These are phyloP conservation scores for Tulasnella sp. DNA, from an alignment of 768 basidiomycete genomes.

Conservation along the genomic window DNA sequence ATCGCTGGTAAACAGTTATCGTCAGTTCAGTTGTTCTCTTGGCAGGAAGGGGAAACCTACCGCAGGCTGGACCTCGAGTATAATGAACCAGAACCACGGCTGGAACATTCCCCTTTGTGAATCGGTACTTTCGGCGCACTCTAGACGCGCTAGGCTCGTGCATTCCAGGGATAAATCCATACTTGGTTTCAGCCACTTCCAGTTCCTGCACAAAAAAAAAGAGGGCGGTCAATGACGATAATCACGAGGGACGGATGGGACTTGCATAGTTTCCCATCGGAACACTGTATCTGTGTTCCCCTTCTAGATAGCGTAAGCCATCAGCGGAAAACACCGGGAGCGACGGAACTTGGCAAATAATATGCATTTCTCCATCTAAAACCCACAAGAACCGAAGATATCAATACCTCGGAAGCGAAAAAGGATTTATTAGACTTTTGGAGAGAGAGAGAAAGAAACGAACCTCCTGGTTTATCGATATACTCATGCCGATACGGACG, in stretches of 20 bases:
- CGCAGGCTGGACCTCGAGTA: constrained; percentile 44
- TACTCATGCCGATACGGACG: constrained; percentile 25
- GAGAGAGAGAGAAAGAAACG: constrained; percentile 19
- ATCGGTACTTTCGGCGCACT: constrained; percentile 54
- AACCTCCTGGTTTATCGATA: constrained; percentile 66
- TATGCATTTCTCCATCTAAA: constrained; percentile 49
- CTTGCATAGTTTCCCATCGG: constrained; percentile 30
- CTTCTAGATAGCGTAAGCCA: constrained; percentile 63
- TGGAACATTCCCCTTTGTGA: constrained; percentile 58
- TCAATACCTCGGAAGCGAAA: not conserved
- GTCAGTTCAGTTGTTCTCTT: constrained; percentile 7
- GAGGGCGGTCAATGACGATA: not conserved
- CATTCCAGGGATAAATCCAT: constrained; percentile 58
- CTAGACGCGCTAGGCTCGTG: constrained; percentile 53
- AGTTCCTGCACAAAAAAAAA: constrained; percentile 41
- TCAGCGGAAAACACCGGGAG: constrained; percentile 55
- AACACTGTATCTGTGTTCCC: constrained; percentile 48
- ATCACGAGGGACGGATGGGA: not conserved
- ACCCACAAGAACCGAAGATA: constrained; percentile 1
- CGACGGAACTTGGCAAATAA: constrained; percentile 45
- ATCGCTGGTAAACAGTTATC: constrained; percentile 34
- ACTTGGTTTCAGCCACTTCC: constrained; percentile 60
- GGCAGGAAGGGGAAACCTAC: constrained; percentile 34
- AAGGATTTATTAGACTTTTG: constrained; percentile 6
- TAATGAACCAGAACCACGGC: constrained; percentile 70